phyloP scores from a whole-genome alignment of 2,329 filamentous ascomycete species.

The Macroventuria anomochaeta region DNA sequence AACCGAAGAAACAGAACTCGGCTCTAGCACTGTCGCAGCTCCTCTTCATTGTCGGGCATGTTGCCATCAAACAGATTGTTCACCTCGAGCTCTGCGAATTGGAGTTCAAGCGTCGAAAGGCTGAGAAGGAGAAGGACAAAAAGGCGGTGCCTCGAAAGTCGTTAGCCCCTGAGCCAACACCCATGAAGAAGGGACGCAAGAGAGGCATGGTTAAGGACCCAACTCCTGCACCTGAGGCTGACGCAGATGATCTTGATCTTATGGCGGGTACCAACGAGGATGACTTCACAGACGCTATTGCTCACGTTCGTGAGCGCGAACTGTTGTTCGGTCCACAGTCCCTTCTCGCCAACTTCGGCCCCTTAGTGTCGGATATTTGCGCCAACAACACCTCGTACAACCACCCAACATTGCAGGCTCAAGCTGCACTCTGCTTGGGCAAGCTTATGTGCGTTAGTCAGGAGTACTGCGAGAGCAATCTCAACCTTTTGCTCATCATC shows the following conservation, averaged over 20 bases:
- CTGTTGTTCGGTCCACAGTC: constrained; percentile 83
- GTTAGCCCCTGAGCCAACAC: constrained; percentile 34
- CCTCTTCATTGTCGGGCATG: constrained; percentile 92
- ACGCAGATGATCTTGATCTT: constrained; percentile 84
- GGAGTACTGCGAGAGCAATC: constrained; percentile 93
- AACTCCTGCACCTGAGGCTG: constrained; percentile 64
- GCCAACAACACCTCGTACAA: constrained; percentile 88
- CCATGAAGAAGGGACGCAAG: constrained; percentile 51
- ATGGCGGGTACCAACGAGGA: constrained; percentile 97
- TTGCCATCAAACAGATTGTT: constrained; percentile 98
- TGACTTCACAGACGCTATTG: constrained; percentile 87
- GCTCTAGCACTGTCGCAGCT: constrained; percentile 85
- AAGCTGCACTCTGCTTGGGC: constrained; percentile 90
- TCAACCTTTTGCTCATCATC: constrained; percentile 94
- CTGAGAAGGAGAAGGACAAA: constrained; percentile 86
- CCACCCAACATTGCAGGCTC: constrained; percentile 87
- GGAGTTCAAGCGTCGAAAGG: constrained; percentile 96
- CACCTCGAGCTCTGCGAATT: constrained; percentile 96
- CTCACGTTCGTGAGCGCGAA: constrained; percentile 83
- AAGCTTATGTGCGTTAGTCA: constrained; percentile 99
- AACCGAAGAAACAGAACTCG: constrained; percentile 64
- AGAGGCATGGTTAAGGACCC: constrained; percentile 50
- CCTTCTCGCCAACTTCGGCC: constrained; percentile 87
- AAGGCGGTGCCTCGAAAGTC: constrained; percentile 52
- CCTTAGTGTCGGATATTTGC: constrained; percentile 90